Evolutionary conservation across 306 rosid genomes (phyloP), one percentile per base, ranked within the genome.

Genomic region (Trifolium fragiferum): DNA sequence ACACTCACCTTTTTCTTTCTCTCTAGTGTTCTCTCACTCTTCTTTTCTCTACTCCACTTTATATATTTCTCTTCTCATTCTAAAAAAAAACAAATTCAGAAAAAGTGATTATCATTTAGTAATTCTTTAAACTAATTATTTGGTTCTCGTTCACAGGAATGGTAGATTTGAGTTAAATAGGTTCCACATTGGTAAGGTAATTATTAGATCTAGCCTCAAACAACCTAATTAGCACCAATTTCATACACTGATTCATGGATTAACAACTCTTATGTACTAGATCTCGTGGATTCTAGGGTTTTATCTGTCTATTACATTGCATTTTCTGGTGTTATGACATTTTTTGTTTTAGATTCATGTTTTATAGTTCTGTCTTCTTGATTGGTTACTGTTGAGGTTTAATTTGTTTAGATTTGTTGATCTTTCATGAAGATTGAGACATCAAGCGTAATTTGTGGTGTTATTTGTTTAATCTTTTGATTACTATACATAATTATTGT

Each of bases 201-300:
- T 72, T 74, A 71, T 66, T 83, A 89, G 97, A 91, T 91, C 97
- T 91, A 87, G 81, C 70, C 11, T 66, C 50, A 37, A 38, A 55
- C 61, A 25, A 38, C 37, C 78, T 43, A 10, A 2, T 67, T 19
- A 55, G 44, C 58, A 51, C 35, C 66, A 54, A 73, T 73, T 83
- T 77, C 21, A 6, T 8, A n/a, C 70, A 67, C 73, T 60, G 66
- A 61, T 72, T 79, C 68, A 57, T 33, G 66, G 19, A 55, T 23
- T 32, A 21, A 78, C 49, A n/a, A 37, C 63, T 64, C 27, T 58
- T 47, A 47, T 70, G 14, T 27, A 20, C 46, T 74, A 75, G 90
- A 89, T 87, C 91, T 87, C 70, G 79, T 64, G 13, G 41, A n/a
- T 81, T 68, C 73, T 81, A 78, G 78, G 82, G 3, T 55, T 55